Conservation (phyloP, 345 rosid genomes). For the Theobroma cacao region DNA sequence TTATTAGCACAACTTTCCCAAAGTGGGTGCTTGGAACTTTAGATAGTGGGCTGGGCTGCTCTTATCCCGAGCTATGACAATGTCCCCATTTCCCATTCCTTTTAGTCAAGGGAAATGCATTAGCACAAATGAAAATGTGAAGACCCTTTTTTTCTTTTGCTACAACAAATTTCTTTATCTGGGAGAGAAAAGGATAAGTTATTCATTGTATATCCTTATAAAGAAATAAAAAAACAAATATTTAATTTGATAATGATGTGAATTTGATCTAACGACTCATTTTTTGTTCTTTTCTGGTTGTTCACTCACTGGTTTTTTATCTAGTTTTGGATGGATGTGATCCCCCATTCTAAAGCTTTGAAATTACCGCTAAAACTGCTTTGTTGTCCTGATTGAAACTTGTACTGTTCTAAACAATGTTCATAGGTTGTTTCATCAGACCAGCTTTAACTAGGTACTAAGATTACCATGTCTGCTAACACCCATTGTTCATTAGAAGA, state of each 20-base stretch:
- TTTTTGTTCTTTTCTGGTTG: too few relatives aligned
- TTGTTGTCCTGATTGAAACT: not conserved
- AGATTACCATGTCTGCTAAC: not conserved
- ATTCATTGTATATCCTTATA: too few relatives aligned
- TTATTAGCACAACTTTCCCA: not conserved
- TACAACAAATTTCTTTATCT: too few relatives aligned
- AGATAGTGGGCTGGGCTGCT: not conserved
- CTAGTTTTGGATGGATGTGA: not conserved
- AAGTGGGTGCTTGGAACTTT: not conserved
- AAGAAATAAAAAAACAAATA: too few relatives aligned
- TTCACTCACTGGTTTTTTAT: too few relatives aligned
- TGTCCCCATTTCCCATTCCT: too few relatives aligned
- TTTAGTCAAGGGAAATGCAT: too few relatives aligned
- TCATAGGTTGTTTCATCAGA: not conserved
- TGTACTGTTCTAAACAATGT: not conserved
- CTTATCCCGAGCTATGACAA: not conserved
- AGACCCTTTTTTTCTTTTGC: too few relatives aligned
- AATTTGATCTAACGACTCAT: too few relatives aligned
- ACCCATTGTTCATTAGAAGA: not conserved
- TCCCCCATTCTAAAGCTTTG: not conserved
- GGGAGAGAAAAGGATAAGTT: too few relatives aligned
- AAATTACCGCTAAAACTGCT: not conserved
- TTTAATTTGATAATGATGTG: too few relatives aligned
- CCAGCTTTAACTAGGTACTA: conserved; percentile 2
- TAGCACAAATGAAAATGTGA: too few relatives aligned